Conservation (phyloP, 1,139 yeast species). For the Yamadazyma atmosphaerica region DNA sequence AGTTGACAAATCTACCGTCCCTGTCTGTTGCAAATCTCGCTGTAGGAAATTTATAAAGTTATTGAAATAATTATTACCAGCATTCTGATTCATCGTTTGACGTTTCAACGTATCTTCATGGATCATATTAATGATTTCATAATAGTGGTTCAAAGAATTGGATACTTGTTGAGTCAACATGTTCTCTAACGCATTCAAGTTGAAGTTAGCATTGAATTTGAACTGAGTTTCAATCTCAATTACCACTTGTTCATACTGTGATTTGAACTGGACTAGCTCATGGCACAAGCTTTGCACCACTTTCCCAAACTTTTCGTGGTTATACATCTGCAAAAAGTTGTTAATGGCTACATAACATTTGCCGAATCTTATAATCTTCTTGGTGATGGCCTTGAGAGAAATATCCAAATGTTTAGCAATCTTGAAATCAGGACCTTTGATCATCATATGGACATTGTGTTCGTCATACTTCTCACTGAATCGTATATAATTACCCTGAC, state of each 20-base stretch:
- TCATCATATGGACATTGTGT: conserved; percentile 26
- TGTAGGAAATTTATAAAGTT: conserved; percentile 41
- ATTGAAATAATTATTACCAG: conserved; percentile 22
- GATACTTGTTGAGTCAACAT: conserved; percentile 30
- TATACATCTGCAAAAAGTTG: conserved; percentile 58
- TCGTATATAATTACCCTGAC: conserved; percentile 77
- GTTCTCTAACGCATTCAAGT: conserved; percentile 35
- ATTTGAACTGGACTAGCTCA: conserved; percentile 52
- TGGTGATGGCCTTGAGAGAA: conserved; percentile 71
- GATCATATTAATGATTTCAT: conserved; percentile 51
- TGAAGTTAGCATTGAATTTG: conserved; percentile 39
- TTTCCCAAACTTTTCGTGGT: conserved; percentile 59
- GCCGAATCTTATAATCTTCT: conserved; percentile 61
- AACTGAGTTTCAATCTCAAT: conserved; percentile 57
- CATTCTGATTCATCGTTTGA: conserved; percentile 20
- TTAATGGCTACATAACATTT: conserved; percentile 57
- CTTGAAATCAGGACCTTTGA: conserved; percentile 74
- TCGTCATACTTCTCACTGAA: conserved; percentile 64
- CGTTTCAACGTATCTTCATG: conserved; percentile 37
- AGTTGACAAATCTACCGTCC: conserved; percentile 45
- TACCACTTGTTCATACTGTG: conserved; percentile 48
- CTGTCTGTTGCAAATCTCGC: conserved; percentile 42
- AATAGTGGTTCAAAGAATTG: conserved; percentile 50
- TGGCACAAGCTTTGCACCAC: conserved; percentile 74
- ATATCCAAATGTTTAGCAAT: conserved; percentile 74